phyloP scores from a whole-genome alignment of 1,284 basidiomycete species.

The Phaffia rhodozyma region DNA sequence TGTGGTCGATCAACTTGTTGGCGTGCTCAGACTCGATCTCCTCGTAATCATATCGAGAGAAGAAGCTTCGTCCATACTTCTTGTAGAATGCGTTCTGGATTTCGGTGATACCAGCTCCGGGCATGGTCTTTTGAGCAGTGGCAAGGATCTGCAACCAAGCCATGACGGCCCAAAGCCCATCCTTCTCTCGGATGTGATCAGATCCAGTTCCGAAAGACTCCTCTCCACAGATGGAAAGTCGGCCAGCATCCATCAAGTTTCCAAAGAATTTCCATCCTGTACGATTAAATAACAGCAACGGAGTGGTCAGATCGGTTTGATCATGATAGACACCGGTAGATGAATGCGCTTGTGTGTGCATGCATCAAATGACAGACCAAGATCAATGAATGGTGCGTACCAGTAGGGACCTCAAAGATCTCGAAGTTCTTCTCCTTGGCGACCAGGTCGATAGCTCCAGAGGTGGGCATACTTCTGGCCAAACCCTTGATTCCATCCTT shows the following conservation, averaged over 20 bases:
- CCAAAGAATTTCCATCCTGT: slow-evolving; percentile 99
- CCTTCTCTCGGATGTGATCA: slow-evolving; percentile 98
- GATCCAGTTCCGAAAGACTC: slow-evolving; percentile 99
- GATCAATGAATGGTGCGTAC: slow-evolving; percentile 37
- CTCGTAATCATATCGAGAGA: slow-evolving; percentile 98
- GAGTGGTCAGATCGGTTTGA: background rate
- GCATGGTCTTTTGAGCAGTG: slow-evolving; percentile 72
- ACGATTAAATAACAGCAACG: background rate
- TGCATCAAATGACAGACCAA: background rate
- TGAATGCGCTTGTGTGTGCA: too few relatives aligned
- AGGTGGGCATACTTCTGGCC: slow-evolving; percentile 93
- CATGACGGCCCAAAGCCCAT: slow-evolving; percentile 93
- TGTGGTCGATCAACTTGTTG: slow-evolving; percentile 64
- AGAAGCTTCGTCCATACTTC: slow-evolving; percentile 93
- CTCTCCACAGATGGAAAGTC: slow-evolving; percentile 94
- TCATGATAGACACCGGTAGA: background rate
- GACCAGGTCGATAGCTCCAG: slow-evolving; percentile 91
- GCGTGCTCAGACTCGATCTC: slow-evolving; percentile 88
- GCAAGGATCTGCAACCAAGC: slow-evolving; percentile 98
- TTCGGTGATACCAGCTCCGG: slow-evolving; percentile 73
- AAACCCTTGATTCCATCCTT: slow-evolving; percentile 87
- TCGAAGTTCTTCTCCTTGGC: slow-evolving; percentile 89
- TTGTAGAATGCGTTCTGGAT: slow-evolving; percentile 76
- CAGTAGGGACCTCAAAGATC: slow-evolving; percentile 92
- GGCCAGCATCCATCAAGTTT: slow-evolving; percentile 96